Conservation (phyloP, 768 basidiomycete species). For the Phylloporus scabripes region DNA sequence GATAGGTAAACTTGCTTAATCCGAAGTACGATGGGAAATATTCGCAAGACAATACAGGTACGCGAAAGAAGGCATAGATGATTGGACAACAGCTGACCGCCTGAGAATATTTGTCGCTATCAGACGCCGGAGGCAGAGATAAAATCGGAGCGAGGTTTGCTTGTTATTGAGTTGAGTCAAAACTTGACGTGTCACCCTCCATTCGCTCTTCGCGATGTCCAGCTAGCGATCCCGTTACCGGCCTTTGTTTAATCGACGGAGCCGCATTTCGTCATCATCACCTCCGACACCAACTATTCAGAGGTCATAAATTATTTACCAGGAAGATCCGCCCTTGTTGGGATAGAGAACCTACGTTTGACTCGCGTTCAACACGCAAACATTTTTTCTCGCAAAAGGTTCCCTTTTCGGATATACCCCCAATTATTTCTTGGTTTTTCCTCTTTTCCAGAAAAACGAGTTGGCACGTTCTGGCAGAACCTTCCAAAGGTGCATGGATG, state of each 20-base stretch:
- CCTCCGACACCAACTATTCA: no score
- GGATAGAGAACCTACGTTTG: no score
- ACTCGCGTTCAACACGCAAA: no score
- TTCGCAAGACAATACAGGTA: constrained; percentile 4
- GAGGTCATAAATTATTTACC: no score
- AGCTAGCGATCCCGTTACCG: no score
- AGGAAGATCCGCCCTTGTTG: no score
- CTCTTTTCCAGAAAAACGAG: background rate
- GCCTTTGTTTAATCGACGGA: background rate
- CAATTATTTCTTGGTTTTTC: background rate
- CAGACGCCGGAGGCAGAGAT: background rate
- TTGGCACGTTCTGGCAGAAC: background rate
- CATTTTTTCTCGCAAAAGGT: background rate
- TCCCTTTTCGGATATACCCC: background rate
- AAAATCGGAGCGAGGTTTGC: background rate
- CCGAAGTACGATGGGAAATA: background rate
- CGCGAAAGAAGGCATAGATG: constrained; percentile 6
- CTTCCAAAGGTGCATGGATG: background rate
- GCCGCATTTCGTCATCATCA: background rate
- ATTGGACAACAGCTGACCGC: background rate
- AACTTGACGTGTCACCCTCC: background rate
- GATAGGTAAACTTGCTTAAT: background rate
- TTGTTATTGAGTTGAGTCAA: background rate
- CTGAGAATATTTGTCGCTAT: background rate
- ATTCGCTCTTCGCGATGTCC: background rate